Evolutionary conservation across 2,329 filamentous ascomycete species (phyloP).

Genomic region (Cercospora sp.): DNA sequence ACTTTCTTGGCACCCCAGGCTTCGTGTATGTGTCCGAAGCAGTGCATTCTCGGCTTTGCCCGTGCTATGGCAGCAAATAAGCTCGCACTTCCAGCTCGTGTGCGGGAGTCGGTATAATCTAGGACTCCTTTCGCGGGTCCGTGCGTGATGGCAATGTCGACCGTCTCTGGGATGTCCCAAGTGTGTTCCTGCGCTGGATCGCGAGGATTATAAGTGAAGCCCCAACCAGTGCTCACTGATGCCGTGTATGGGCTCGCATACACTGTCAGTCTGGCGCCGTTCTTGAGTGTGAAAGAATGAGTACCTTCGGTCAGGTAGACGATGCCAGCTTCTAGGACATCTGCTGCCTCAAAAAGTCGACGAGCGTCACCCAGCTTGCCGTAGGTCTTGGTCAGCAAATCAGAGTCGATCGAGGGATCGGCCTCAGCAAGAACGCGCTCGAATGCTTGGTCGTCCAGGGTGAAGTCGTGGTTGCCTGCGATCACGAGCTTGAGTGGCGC

Average conservation of each 20-base stretch:
- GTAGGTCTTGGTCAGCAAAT: conserved; percentile 11
- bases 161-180: conserved; percentile 34
- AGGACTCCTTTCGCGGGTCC: conserved; percentile 57
- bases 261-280: conserved; percentile 53
- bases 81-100: conserved; percentile 57
- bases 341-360: conserved; percentile 24
- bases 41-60: conserved; percentile 57
- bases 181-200: conserved; percentile 48
- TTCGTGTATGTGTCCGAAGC: conserved; percentile 65
- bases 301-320: conserved; percentile 59
- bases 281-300: conserved; percentile 49
- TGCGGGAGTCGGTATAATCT: conserved; percentile 44
- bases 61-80: conserved; percentile 55
- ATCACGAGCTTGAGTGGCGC: conserved; percentile 63
- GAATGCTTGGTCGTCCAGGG: conserved; percentile 47
- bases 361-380: conserved; percentile 24
- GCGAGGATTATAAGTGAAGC: conserved; percentile 52
- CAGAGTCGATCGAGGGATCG: not conserved
- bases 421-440: conserved; percentile 16
- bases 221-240: conserved; percentile 49
- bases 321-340: conserved; percentile 50
- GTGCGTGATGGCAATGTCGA: conserved; percentile 64
- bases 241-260: conserved; percentile 59
- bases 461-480: conserved; percentile 64
- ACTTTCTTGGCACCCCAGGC: conserved; percentile 51